Evolutionary conservation across 2,329 filamentous ascomycete species (phyloP).

Genomic region (Phaeosphaeria sp.): DNA sequence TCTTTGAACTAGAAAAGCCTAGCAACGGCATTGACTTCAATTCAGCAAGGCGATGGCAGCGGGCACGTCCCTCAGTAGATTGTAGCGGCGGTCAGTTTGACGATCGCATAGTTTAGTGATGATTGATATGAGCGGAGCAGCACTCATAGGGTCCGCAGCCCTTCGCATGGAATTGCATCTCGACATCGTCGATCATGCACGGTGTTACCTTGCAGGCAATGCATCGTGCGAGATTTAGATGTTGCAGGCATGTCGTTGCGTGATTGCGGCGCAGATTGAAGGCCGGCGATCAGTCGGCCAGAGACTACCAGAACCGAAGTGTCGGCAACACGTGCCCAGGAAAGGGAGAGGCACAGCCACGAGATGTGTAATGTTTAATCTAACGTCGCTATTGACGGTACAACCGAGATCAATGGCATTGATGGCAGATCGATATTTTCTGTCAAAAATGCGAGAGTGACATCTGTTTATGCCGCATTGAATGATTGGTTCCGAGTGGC

Average conservation of each 20-base stretch:
- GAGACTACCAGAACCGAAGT: neutral
- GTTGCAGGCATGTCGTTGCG: neutral
- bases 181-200: neutral
- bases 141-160: too few relatives aligned
- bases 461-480: conserved; percentile 1
- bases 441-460: neutral
- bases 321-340: neutral
- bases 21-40: too few relatives aligned
- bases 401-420: neutral
- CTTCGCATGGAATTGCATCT: too few relatives aligned
- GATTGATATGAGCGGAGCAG: too few relatives aligned
- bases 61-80: too few relatives aligned
- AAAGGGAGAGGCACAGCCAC: neutral
- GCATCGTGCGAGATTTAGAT: neutral
- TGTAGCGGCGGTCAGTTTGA: too few relatives aligned
- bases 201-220: neutral
- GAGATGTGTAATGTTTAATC: neutral
- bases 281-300: neutral
- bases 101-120: too few relatives aligned
- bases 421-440: neutral
- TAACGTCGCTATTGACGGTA: neutral
- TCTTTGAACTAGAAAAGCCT: too few relatives aligned
- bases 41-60: too few relatives aligned
- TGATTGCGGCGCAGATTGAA: neutral
- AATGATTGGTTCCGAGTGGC: neutral